A percentile compares a stretch with the other conserved stretches of the same genome.
Conservation (phyloP, 1,284 basidiomycete genomes). For the Cutaneotrichosporon sp. region DNA sequence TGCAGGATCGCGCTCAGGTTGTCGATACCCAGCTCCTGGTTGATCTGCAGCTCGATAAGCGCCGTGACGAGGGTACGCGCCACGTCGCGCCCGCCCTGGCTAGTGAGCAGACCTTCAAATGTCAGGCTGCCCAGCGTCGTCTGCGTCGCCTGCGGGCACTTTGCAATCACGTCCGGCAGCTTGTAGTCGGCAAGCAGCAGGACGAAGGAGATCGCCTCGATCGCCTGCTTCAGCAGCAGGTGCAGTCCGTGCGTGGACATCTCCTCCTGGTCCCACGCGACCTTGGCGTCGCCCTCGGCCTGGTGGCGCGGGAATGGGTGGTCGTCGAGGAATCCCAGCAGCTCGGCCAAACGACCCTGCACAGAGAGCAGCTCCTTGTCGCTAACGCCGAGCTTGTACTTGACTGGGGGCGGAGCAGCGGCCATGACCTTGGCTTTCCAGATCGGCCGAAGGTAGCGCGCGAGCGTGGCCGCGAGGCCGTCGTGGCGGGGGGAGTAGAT, state of each 20-base stretch:
- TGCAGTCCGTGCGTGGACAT: constrained; percentile 34
- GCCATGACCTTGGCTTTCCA: constrained; percentile 74
- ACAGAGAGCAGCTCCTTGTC: constrained; percentile 62
- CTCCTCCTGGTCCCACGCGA: constrained; percentile 46
- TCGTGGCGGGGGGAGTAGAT: constrained; percentile 83
- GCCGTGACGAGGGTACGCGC: constrained; percentile 88
- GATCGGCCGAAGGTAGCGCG: constrained; percentile 74
- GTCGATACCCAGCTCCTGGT: constrained; percentile 91
- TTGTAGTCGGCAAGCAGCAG: constrained; percentile 87
- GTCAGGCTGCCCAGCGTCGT: constrained; percentile 63
- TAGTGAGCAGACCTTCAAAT: constrained; percentile 78
- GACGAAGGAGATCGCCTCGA: constrained; percentile 89
- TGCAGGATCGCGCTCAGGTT: constrained; percentile 92
- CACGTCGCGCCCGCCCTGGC: constrained; percentile 70
- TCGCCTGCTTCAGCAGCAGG: constrained; percentile 68
- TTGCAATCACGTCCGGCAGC: constrained; percentile 69
- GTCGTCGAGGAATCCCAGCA: constrained; percentile 64
- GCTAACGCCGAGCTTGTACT: constrained; percentile 46
- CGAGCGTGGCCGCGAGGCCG: constrained; percentile 80
- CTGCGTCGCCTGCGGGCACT: constrained; percentile 54
- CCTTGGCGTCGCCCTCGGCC: constrained; percentile 39
- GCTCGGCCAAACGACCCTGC: constrained; percentile 69
- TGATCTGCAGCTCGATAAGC: constrained; percentile 95
- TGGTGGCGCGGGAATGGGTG: constrained; percentile 40
- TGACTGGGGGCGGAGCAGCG: constrained; percentile 22